Conservation (phyloP, 2,329 filamentous ascomycete genomes). For the Colletotrichum sp. region DNA sequence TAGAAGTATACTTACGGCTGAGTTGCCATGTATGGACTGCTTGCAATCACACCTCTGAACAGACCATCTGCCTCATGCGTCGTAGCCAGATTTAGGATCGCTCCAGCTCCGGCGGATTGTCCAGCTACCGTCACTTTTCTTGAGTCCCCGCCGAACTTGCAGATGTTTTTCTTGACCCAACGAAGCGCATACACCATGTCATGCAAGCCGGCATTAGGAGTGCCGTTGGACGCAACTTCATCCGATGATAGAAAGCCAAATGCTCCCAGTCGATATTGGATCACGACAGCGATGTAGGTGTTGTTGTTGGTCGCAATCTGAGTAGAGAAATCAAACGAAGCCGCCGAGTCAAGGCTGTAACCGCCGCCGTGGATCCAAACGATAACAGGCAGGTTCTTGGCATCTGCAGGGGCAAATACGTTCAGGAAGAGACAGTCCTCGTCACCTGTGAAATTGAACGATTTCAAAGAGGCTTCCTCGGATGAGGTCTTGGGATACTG, state of each 20-base stretch:
- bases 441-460: background rate
- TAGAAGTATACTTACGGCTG: background rate
- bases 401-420: conserved; percentile 29
- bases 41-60: background rate
- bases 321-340: background rate
- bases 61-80: background rate
- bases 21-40: conserved; percentile 5
- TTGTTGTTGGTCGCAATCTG: conserved; percentile 6
- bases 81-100: background rate
- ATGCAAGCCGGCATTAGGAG: conserved; percentile 22
- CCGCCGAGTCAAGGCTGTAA: conserved; percentile 7
- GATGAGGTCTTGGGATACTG: background rate
- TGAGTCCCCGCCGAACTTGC: conserved; percentile 22
- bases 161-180: conserved; percentile 24
- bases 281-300: background rate
- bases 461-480: background rate
- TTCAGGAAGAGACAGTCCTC: conserved; percentile 39
- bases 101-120: conserved; percentile 2
- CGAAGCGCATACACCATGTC: conserved; percentile 5
- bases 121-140: background rate
- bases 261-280: conserved; percentile 16
- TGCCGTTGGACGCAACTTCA: conserved; percentile 11
- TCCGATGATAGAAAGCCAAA: conserved; percentile 21
- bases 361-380: conserved; percentile 25
- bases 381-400: conserved; percentile 10